phyloP scores from a whole-genome alignment of 2,329 filamentous ascomycete genomes.

The Fusarium tricinctum region DNA sequence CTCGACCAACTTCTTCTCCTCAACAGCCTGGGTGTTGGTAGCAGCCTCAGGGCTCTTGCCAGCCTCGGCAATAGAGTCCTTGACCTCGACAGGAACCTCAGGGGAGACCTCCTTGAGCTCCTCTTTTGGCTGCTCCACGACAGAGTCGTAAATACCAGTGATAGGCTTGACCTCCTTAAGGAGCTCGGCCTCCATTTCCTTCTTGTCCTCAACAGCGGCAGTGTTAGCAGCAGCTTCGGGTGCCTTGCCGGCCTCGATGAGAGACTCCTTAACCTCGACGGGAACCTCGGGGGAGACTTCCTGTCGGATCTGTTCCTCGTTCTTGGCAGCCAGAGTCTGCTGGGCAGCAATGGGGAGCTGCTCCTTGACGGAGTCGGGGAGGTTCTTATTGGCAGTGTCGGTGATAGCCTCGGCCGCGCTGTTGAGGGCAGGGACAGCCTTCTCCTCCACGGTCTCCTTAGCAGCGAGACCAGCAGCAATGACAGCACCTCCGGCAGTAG shows the following conservation, averaged over 20 bases:
- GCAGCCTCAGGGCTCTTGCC: slow-evolving; percentile 75
- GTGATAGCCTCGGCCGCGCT: slow-evolving; percentile 55
- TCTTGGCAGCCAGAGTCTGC: slow-evolving; percentile 60
- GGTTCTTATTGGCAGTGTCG: slow-evolving; percentile 60
- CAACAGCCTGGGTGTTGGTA: slow-evolving; percentile 73
- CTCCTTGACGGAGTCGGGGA: slow-evolving; percentile 69
- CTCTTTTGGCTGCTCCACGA: slow-evolving; percentile 42
- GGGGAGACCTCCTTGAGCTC: slow-evolving; percentile 54
- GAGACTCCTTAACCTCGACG: slow-evolving; percentile 69
- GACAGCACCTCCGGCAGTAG: slow-evolving; percentile 53
- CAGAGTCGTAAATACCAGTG: slow-evolving; percentile 41
- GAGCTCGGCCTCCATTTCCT: slow-evolving; percentile 79
- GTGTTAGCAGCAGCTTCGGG: slow-evolving; percentile 80
- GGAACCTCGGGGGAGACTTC: slow-evolving; percentile 67
- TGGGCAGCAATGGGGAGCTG: slow-evolving; percentile 65
- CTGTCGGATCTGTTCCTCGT: slow-evolving; percentile 59
- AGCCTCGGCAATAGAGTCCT: slow-evolving; percentile 78
- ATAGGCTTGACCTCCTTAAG: slow-evolving; percentile 70
- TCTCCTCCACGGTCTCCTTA: slow-evolving; percentile 56
- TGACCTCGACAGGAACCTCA: slow-evolving; percentile 67
- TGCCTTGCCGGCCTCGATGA: slow-evolving; percentile 68
- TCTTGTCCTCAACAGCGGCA: slow-evolving; percentile 80
- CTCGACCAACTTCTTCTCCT: slow-evolving; percentile 79
- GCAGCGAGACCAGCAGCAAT: slow-evolving; percentile 52
- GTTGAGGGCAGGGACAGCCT: slow-evolving; percentile 56